These are phyloP conservation scores for Aschersonia sp. DNA, from an alignment of 2,329 filamentous ascomycete genomes.

Conservation along the genomic window DNA sequence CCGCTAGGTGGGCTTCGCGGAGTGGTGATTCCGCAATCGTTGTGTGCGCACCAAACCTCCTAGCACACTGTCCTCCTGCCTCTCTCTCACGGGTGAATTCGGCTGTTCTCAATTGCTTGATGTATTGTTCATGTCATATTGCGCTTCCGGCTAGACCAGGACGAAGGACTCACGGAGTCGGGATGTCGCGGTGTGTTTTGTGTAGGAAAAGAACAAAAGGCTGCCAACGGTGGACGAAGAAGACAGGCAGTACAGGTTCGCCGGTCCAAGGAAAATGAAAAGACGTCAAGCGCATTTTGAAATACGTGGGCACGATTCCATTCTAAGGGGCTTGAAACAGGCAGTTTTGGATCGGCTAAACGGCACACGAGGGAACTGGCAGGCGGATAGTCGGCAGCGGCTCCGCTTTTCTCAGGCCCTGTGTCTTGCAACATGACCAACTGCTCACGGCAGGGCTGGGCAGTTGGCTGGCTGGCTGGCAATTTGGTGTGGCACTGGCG, in stretches of 20 bases:
- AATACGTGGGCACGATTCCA: not conserved
- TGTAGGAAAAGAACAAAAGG: no score
- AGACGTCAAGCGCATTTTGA: not conserved
- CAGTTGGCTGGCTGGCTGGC: no score
- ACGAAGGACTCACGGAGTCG: not conserved
- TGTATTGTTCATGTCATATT: not conserved
- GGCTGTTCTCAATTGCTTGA: not conserved
- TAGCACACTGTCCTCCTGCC: no score
- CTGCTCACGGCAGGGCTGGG: no score
- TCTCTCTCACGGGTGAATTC: not conserved
- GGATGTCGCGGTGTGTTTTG: no score
- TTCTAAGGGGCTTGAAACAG: constrained; percentile 1
- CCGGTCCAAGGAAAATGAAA: not conserved
- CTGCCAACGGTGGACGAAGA: not conserved
- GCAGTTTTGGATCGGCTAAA: constrained; percentile 1
- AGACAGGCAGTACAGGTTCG: not conserved
- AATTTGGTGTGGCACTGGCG: no score
- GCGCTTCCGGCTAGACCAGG: not conserved
- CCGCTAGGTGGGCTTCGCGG: not conserved
- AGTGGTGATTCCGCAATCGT: not conserved
- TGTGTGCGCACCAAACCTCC: no score
- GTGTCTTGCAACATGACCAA: not conserved
- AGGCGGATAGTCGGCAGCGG: constrained; percentile 4
- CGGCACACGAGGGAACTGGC: constrained; percentile 2
- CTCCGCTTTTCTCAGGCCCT: constrained; percentile 1